phyloP scores from a whole-genome alignment of 306 rosid species.

The Medicago arabica region DNA sequence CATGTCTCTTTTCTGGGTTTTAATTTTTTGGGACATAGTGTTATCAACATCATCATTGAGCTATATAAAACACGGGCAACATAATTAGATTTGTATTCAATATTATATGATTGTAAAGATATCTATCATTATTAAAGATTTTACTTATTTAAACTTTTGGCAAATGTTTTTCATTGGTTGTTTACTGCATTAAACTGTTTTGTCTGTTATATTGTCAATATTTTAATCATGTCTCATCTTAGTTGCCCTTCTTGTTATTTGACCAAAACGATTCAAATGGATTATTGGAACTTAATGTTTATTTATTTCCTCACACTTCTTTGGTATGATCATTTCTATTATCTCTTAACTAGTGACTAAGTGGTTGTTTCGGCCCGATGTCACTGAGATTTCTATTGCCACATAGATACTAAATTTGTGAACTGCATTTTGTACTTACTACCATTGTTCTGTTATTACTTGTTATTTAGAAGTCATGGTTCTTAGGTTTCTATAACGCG shows the following conservation, averaged over 20 bases:
- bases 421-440: slow-evolving; percentile 13
- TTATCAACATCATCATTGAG: slow-evolving; percentile 12
- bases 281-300: slow-evolving; percentile 12
- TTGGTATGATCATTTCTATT: slow-evolving; percentile 3
- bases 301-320: slow-evolving; percentile 16
- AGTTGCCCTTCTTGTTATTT: slow-evolving; percentile 8
- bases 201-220: not conserved
- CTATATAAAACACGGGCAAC: slow-evolving; percentile 21
- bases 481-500: not conserved
- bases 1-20: slow-evolving; percentile 4
- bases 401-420: slow-evolving; percentile 5
- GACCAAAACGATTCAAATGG: slow-evolving; percentile 16
- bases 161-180: slow-evolving; percentile 20
- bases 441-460: slow-evolving; percentile 2
- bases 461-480: not conserved
- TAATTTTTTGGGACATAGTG: slow-evolving; percentile 1
- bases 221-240: not conserved
- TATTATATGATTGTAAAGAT: slow-evolving; percentile 16
- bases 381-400: slow-evolving; percentile 25
- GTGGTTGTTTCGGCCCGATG: too few species aligned
- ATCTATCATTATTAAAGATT: slow-evolving; percentile 6
- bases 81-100: slow-evolving; percentile 18
- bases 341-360: not conserved
- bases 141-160: slow-evolving; percentile 30
- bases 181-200: slow-evolving; percentile 28